phyloP scores from a whole-genome alignment of 768 basidiomycete species.

The Podaxis sp. region DNA sequence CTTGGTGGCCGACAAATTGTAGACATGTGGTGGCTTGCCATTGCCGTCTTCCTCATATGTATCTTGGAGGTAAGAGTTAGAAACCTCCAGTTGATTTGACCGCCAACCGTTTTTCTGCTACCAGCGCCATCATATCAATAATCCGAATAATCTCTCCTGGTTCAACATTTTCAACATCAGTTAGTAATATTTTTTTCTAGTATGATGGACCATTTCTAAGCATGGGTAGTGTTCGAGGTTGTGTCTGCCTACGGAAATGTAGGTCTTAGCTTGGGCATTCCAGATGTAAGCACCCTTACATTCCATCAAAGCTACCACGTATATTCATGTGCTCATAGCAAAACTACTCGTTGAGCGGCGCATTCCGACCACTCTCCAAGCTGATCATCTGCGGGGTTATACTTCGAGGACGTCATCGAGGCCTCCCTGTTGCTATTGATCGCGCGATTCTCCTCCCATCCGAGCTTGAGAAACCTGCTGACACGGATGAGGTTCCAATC shows the following conservation, averaged over 20 bases:
- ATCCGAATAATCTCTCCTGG: constrained; percentile 56
- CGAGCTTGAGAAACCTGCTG: constrained; percentile 43
- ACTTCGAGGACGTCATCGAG: constrained; percentile 91
- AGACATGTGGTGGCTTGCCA: constrained; percentile 97
- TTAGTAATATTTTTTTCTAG: constrained; percentile 31
- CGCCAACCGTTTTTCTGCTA: neutral
- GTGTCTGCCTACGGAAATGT: constrained; percentile 89
- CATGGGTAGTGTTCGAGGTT: constrained; percentile 71
- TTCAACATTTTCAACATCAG: constrained; percentile 84
- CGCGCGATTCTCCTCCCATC: constrained; percentile 80
- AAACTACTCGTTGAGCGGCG: constrained; percentile 80
- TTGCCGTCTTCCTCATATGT: constrained; percentile 86
- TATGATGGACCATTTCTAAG: neutral
- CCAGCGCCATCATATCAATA: constrained; percentile 58
- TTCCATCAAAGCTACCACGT: neutral
- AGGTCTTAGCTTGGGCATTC: constrained; percentile 86
- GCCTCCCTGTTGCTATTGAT: constrained; percentile 84
- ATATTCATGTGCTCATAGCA: constrained; percentile 41
- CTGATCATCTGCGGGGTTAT: constrained; percentile 85
- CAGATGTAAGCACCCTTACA: constrained; percentile 50
- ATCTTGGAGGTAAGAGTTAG: constrained; percentile 76
- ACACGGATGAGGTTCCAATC: neutral
- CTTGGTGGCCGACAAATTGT: constrained; percentile 3
- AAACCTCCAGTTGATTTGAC: neutral
- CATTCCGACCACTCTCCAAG: constrained; percentile 80